Evolutionary conservation across 306 rosid genomes (phyloP).

Genomic region (Vigna radiata): DNA sequence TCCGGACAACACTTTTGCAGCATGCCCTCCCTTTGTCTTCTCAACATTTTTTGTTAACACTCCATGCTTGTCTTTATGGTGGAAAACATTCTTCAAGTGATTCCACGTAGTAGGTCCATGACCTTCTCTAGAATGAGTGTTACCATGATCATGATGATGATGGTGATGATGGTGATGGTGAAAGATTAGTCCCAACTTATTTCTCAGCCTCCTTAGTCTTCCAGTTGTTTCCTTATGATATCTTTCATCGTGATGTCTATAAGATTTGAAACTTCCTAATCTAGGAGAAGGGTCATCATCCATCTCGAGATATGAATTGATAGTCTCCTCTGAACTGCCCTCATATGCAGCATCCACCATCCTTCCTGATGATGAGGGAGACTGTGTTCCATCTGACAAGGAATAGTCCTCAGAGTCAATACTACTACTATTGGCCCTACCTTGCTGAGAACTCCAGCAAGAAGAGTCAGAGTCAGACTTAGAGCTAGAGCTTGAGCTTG

Average conservation of each 20-base stretch:
- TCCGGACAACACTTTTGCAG: constrained; percentile 38
- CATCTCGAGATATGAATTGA: constrained; percentile 30
- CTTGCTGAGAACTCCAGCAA: constrained; percentile 48
- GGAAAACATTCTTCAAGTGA: constrained; percentile 51
- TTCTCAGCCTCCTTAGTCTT: constrained; percentile 61
- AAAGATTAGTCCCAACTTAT: constrained; percentile 75
- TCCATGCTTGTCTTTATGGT: constrained; percentile 33
- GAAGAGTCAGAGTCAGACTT: constrained; percentile 39
- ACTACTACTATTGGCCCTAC: constrained; percentile 20
- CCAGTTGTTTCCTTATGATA: constrained; percentile 49
- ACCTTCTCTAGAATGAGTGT: background rate
- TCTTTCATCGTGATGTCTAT: constrained; percentile 23
- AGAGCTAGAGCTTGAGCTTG: constrained; percentile 43
- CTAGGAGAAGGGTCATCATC: constrained; percentile 39
- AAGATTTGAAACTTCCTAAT: constrained; percentile 44
- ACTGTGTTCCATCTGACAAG: constrained; percentile 25
- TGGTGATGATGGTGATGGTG: constrained; percentile 87
- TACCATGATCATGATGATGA: constrained; percentile 50
- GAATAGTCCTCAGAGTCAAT: constrained; percentile 42
- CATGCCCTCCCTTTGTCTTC: constrained; percentile 40
- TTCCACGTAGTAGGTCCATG: constrained; percentile 57
- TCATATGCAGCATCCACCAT: constrained; percentile 40
- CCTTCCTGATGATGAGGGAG: constrained; percentile 2
- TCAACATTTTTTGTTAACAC: constrained; percentile 29
- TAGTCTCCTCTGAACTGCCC: constrained; percentile 46